Base-by-base conservation (phyloP, 2,329 filamentous ascomycete genomes). In the Claviceps monticola region DNA sequence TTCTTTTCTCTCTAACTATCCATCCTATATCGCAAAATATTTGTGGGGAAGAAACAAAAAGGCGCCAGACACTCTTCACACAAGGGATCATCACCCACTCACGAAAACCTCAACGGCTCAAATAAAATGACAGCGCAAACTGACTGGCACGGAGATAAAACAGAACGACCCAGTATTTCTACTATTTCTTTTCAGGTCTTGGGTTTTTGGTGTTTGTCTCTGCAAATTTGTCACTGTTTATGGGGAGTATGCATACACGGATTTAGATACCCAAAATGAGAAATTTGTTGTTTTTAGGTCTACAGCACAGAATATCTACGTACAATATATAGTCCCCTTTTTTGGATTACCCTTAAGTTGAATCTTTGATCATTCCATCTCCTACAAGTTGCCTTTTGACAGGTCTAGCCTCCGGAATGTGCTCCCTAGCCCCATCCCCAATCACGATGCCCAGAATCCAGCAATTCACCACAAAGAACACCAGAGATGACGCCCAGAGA, bases 391-490 rank as follows among this genome's bases (percentile, higher is more conserved):
- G 29, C 9, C 9, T 34, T 34, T 34, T 11, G 1, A 11, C 29
- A 11, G 9, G 29, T 34, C 8, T 11, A 34, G 3, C 0, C 29
- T 34, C 9, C 29, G 4, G 29, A 34, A 11, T 34, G 9, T 11
- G 29, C 29, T 34, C 39, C 16, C 39, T 6, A 14, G 56, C 66
- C 3, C 73, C 74, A 66, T 97, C 93, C 2, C 65, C 64, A 6
- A 96, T 76, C 44, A 97, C 82, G 46, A 94, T 72, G 0, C 87
- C 86, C 41, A 98, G 64, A 51, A 97, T 87, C 82, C 88, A 94
- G 58, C 82, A 83, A 64, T 98, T 97, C 16, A 89, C 78, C 1
- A 81, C 65, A 64, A 96, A 97, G 70, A 98, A 97, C 0, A 70
- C 69, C 14, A 95, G 66, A 0, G 86, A 84, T 0, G 88, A 75